These are phyloP conservation scores for Globisporangium viniferum DNA, from an alignment of 352 stramenopile species.

Conservation along the genomic window DNA sequence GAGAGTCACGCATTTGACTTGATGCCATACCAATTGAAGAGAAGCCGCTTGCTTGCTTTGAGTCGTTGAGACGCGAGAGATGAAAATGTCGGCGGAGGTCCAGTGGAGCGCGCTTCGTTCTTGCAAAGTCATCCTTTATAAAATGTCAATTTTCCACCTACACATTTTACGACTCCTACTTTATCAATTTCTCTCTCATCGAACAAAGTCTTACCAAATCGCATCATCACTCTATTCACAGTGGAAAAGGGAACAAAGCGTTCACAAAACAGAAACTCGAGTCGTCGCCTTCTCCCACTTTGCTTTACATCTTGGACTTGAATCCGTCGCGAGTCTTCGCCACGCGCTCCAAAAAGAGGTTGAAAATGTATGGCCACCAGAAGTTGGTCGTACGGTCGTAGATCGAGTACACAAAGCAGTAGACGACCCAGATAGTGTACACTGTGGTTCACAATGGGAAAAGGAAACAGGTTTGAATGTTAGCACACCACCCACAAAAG, in stretches of 20 bases:
- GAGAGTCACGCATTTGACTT: not conserved
- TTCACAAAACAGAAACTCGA: not conserved
- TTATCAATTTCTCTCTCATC: not conserved
- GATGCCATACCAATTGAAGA: not conserved
- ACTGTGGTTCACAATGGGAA: constrained; percentile 27
- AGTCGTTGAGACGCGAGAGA: not conserved
- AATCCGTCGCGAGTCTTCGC: constrained; percentile 56
- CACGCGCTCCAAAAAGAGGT: constrained; percentile 61
- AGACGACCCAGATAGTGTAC: constrained; percentile 78
- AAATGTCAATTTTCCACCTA: constrained; percentile 1
- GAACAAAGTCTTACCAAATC: not conserved
- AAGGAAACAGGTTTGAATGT: not conserved
- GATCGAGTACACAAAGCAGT: constrained; percentile 81
- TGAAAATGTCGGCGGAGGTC: not conserved
- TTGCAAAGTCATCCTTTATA: constrained; percentile 1
- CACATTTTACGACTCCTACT: not conserved
- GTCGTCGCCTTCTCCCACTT: not conserved
- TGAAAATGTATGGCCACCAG: constrained; percentile 85
- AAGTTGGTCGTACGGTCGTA: constrained; percentile 84
- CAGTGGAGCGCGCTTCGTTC: not conserved
- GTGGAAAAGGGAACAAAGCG: not conserved
- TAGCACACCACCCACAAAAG: not conserved
- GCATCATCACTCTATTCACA: constrained; percentile 2
- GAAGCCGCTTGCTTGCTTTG: not conserved
- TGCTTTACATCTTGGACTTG: constrained; percentile 27